Evolutionary conservation across 495 filamentous ascomycete genomes (phyloP), one percentile per base, ranked within the genome.

Genomic region (Saxispiralis lemnorum): DNA sequence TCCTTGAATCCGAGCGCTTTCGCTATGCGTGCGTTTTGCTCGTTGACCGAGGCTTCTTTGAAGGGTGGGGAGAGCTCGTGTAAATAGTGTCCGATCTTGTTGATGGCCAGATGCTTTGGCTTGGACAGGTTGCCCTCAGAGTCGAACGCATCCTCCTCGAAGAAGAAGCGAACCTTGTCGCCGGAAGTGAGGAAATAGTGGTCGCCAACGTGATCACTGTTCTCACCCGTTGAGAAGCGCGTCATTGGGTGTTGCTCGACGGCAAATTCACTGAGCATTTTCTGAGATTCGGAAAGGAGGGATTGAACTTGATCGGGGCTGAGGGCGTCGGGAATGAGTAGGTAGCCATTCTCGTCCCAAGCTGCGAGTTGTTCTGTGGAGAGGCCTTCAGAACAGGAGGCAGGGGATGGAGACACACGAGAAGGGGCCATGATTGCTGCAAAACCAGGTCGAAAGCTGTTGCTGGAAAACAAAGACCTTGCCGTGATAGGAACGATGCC

Each of bases 121-220:
- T 84, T 81, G 4, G 63, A 59, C 0, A 96, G 70, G 6, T 52
- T 52, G 16, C 75, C 76, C 0, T 60, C 16, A 2, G 65, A 43
- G 56, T 76, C 68, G 54, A 83, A 81, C 44, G 79, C 79, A 60
- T 79, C 79, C 56, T 87, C 82, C 59, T 97, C 89, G 66, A 97
- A 93, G 75, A 97, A 97, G 68, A 88, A 95, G 41, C 82, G 78
- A 38, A 97, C 67, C 54, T 96, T 93, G 69, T 94, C 81, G 41
- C 82, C 83, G 1, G 77, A 84, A 2, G 63, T 66, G 0, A 97
- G 73, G 63, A 97, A 97, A 73, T 97, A 97, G 58, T 80, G 74
- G 64, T 97, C 89, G 46, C 89, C 87, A 17, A 95, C 80, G 62
- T 97, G 89, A 12, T 52, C 48, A 31, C 34, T 49, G 32, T 65